Evolutionary conservation across 768 basidiomycete species (phyloP).

Genomic region (Pilatotrama ljubarskyi): DNA sequence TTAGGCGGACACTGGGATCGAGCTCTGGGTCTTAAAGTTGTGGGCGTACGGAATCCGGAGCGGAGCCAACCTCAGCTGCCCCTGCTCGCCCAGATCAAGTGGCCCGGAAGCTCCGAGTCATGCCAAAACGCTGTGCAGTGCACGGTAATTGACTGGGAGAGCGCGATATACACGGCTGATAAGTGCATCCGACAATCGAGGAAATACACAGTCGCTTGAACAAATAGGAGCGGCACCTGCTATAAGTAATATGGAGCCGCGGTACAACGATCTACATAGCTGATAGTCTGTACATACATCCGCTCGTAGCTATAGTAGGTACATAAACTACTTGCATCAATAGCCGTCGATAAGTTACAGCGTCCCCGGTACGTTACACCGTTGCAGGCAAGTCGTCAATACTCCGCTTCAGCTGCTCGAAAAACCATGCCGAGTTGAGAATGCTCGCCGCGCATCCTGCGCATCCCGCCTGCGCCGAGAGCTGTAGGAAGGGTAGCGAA

Average conservation of each 20-base stretch:
- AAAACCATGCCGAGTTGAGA: conserved; percentile 57
- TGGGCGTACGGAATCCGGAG: neutral
- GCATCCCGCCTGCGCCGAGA: conserved; percentile 53
- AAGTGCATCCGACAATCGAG: too few species aligned
- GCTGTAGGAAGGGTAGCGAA: conserved; percentile 56
- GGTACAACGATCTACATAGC: neutral
- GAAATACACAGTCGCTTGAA: too few species aligned
- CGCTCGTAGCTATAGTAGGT: too few species aligned
- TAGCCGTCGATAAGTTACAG: neutral
- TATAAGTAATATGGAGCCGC: neutral
- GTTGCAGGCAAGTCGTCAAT: conserved; percentile 56
- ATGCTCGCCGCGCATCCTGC: conserved; percentile 67
- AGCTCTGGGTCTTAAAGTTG: neutral
- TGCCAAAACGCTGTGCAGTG: conserved; percentile 41
- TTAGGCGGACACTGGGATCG: conserved; percentile 5
- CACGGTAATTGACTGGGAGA: conserved; percentile 32
- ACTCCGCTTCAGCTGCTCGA: conserved; percentile 52
- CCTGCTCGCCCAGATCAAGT: too few species aligned
- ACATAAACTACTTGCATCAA: too few species aligned
- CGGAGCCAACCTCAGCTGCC: neutral
- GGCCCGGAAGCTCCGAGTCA: conserved; percentile 22
- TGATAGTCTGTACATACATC: neutral
- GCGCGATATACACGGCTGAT: neutral
- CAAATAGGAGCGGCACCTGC: too few species aligned
- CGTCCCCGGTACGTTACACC: conserved; percentile 32